Evolutionary conservation across 176 grass and related monocot species (phyloP), one percentile per base, ranked within the genome.

Genomic region (Oropetium thomaeum): DNA sequence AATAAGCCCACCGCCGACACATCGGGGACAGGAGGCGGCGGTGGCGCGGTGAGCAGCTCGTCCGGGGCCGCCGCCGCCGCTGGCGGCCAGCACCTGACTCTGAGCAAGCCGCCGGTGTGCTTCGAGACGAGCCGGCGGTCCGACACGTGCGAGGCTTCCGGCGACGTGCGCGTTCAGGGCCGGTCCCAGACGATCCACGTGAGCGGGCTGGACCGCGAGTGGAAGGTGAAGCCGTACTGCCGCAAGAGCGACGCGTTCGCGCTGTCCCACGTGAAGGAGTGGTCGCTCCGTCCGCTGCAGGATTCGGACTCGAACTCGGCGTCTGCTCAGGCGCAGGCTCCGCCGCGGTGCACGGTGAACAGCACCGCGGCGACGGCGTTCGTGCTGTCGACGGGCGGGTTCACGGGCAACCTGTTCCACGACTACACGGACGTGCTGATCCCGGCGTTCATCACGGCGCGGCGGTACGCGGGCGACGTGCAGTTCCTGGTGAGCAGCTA

Each of bases 371-470:
- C 73, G 10, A 88, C 90, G 3, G 86, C 86, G 7, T 83, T 92
- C 75, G 79, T 92, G 65, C 51, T 92, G 20, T 92, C 90, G 1
- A 76, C 80, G 0, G 86, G 86, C 44, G 90, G 93, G 51, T 96
- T 89, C 87, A 92, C 87, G 8, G 93, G 93, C 1, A 96, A 96
- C 81, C 85, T 77, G 27, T 96, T 96, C 87, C 89, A 96, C 66
- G 92, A 96, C 86, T 96, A 92, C 80, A 96, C 89, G 32, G 92
- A 96, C 71, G 92, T 96, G 57, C 74, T 96, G 1, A 85, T 96
- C 63, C 92, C 92, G n/a, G 76, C 90, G n/a, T 96, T 96, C 86
- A 84, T 88, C 61, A 89, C 83, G 0, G 82, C 89, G 15, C 75
- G 58, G 9, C 80, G 82, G 33, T 89, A 82, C 80, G 83, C n/a